Conservation (phyloP, 2,329 filamentous ascomycete genomes). For the Aspergillus clavatus region DNA sequence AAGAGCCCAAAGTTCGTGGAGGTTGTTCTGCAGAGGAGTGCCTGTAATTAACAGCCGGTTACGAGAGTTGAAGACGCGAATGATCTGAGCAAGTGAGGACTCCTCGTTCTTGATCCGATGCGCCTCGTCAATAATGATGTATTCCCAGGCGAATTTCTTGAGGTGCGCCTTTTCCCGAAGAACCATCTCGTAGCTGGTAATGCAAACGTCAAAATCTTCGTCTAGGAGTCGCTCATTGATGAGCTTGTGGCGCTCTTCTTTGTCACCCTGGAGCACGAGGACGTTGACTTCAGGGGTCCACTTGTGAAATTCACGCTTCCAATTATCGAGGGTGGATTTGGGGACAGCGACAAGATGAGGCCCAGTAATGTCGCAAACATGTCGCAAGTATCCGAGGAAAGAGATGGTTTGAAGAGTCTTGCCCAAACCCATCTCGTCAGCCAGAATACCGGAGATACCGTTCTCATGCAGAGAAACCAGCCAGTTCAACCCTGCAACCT, state of each 20-base stretch:
- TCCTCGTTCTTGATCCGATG: constrained; percentile 99
- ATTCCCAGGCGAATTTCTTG: constrained; percentile 99
- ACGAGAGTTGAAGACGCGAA: constrained; percentile 90
- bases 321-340: constrained; percentile 97
- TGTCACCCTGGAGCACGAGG: constrained; percentile 86
- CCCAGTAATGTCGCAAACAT: constrained; percentile 81
- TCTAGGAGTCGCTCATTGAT: constrained; percentile 90
- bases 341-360: constrained; percentile 90
- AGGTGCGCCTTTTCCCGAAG: constrained; percentile 88
- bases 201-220: constrained; percentile 94
- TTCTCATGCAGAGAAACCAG: constrained; percentile 96
- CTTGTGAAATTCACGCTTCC: constrained; percentile 86
- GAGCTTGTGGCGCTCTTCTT: constrained; percentile 82
- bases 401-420: constrained; percentile 98
- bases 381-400: constrained; percentile 90
- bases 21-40: constrained; percentile 93
- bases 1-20: constrained; percentile 95
- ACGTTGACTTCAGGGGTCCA: constrained; percentile 98
- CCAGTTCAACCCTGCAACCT: constrained; percentile 94
- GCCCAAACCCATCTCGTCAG: constrained; percentile 97
- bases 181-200: constrained; percentile 99
- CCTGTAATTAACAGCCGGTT: constrained; percentile 95
- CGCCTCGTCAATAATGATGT: constrained; percentile 97
- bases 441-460: constrained; percentile 94
- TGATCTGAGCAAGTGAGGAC: constrained; percentile 92